A percentile compares a stretch with the other conserved stretches of the same genome.
These are phyloP conservation scores for Pythium oligandrum DNA, from an alignment of 352 stramenopile genomes.

Conservation along the genomic window DNA sequence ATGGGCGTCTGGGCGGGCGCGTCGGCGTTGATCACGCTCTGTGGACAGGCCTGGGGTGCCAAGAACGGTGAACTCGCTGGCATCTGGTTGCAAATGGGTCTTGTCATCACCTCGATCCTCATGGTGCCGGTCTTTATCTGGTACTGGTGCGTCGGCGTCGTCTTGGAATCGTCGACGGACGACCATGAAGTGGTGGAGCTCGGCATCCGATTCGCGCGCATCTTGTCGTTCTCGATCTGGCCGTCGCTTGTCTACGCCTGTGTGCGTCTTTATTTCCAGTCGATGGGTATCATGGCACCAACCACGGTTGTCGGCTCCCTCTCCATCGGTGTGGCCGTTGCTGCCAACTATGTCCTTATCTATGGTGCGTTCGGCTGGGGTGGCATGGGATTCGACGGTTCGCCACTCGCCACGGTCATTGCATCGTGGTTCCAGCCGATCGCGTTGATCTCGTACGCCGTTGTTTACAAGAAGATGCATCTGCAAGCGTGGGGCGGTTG, in stretches of 20 bases:
- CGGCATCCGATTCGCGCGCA: conserved; percentile 66
- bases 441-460: conserved; percentile 68
- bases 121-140: conserved; percentile 55
- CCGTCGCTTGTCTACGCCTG: conserved; percentile 71
- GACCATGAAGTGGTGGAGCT: conserved; percentile 62
- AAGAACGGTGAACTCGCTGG: conserved; percentile 59
- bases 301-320: conserved; percentile 65
- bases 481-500: conserved; percentile 66
- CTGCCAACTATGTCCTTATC: neutral
- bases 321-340: conserved; percentile 57
- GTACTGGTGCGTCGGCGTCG: conserved; percentile 49
- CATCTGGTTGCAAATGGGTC: conserved; percentile 65
- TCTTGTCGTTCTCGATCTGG: conserved; percentile 77
- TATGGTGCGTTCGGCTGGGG: conserved; percentile 31
- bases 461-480: conserved; percentile 73
- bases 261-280: conserved; percentile 80
- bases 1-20: conserved; percentile 62
- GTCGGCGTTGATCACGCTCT: conserved; percentile 76
- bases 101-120: conserved; percentile 42
- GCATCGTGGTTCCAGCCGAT: conserved; percentile 80
- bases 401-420: conserved; percentile 67
- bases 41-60: conserved; percentile 68
- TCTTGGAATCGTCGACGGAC: conserved; percentile 52
- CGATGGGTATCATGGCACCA: conserved; percentile 73
- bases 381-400: conserved; percentile 75